phyloP scores from a whole-genome alignment of 2,329 filamentous ascomycete species.

The Hypoxylon sp. region DNA sequence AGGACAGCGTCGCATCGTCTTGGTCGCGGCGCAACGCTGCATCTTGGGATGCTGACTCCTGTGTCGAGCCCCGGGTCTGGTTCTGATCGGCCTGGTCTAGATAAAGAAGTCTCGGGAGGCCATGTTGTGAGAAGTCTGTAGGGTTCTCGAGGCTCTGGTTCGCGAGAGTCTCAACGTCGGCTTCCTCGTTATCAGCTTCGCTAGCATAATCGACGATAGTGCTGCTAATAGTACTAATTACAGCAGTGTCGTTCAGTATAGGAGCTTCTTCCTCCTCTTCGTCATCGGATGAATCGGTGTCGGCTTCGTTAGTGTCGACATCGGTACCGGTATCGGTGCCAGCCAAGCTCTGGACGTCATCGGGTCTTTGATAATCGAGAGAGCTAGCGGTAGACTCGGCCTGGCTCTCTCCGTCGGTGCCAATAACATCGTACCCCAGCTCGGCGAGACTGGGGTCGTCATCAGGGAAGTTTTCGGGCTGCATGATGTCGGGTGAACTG shows the following conservation, averaged over 20 bases:
- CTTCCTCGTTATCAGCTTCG: slow-evolving; percentile 44
- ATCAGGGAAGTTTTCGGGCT: slow-evolving; percentile 59
- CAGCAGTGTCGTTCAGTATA: slow-evolving; percentile 40
- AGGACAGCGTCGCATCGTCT: neutral
- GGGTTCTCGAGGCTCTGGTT: slow-evolving; percentile 55
- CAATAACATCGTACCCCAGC: slow-evolving; percentile 71
- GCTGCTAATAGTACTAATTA: slow-evolving; percentile 32
- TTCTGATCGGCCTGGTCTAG: slow-evolving; percentile 26
- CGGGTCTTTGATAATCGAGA: slow-evolving; percentile 63
- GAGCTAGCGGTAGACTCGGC: slow-evolving; percentile 66
- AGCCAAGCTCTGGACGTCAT: slow-evolving; percentile 66
- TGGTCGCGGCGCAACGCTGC: slow-evolving; percentile 4
- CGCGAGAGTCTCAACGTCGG: slow-evolving; percentile 48
- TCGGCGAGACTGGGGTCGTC: slow-evolving; percentile 68
- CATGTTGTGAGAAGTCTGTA: slow-evolving; percentile 52
- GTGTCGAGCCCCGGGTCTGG: slow-evolving; percentile 22
- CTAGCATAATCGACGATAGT: slow-evolving; percentile 41
- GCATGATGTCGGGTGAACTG: slow-evolving; percentile 71
- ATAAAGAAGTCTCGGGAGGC: slow-evolving; percentile 40
- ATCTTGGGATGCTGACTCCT: slow-evolving; percentile 11
- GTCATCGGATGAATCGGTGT: slow-evolving; percentile 61
- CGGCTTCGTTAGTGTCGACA: slow-evolving; percentile 61
- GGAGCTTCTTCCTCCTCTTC: slow-evolving; percentile 47
- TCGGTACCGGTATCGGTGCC: slow-evolving; percentile 62
- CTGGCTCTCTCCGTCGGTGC: slow-evolving; percentile 68